Evolutionary conservation across 768 basidiomycete genomes (phyloP).

Genomic region (Pholiota microspora): DNA sequence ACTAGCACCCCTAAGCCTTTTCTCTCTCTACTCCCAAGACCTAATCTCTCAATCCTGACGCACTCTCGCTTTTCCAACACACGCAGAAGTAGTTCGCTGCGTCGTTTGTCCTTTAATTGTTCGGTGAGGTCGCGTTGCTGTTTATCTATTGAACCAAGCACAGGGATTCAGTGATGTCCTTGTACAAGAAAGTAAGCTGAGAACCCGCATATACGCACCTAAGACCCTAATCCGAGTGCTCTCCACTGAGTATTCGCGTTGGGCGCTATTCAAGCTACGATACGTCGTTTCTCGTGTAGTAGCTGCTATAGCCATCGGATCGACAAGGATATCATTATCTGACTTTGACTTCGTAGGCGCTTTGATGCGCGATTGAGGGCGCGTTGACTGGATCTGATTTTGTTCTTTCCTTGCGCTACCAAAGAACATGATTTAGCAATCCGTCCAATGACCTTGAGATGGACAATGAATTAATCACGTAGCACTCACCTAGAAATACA

Average conservation of each 20-base stretch:
- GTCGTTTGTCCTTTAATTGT: slow-evolving; percentile 12
- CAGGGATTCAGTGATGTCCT: too few relatives aligned
- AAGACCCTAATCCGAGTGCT: neutral
- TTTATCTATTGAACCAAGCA: slow-evolving; percentile 9
- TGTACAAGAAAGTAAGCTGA: neutral
- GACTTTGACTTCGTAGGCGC: neutral
- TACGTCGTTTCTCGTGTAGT: slow-evolving; percentile 10
- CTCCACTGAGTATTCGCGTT: slow-evolving; percentile 8
- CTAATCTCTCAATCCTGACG: slow-evolving; percentile 23
- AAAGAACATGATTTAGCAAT: neutral
- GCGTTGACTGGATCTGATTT: neutral
- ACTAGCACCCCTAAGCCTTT: slow-evolving; percentile 15
- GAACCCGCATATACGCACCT: neutral
- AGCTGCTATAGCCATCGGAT: slow-evolving; percentile 9
- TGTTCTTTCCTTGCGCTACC: neutral
- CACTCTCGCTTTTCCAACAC: slow-evolving; percentile 25
- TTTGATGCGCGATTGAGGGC: neutral
- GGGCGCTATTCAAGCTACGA: slow-evolving; percentile 7
- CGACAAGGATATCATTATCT: slow-evolving; percentile 2
- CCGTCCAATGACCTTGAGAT: neutral
- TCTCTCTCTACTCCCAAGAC: slow-evolving; percentile 8
- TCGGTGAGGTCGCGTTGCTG: slow-evolving; percentile 9
- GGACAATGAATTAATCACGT: neutral
- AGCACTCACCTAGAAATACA: slow-evolving; percentile 8
- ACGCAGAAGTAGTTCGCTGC: slow-evolving; percentile 18